These are phyloP conservation scores for Brassica cretica DNA, from an alignment of 345 rosid species.

Conservation along the genomic window DNA sequence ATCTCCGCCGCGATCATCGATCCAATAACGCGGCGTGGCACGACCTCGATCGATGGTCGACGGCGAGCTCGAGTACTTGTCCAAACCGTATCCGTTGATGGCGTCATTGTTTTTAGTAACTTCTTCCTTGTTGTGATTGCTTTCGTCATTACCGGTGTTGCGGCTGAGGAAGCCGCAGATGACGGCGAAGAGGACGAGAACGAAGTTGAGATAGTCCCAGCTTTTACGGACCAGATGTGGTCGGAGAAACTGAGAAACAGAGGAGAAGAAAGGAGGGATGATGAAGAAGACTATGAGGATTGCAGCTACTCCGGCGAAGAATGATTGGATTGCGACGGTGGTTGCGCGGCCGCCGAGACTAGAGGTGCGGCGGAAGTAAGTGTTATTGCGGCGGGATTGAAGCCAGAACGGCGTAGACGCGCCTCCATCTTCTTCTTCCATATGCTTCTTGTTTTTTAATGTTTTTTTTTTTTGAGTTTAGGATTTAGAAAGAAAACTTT, in stretches of 20 bases:
- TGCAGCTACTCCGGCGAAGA: constrained; percentile 52
- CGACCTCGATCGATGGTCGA: constrained; percentile 34
- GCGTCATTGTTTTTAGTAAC: not conserved
- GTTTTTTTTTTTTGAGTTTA: not conserved
- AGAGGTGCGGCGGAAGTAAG: constrained; percentile 40
- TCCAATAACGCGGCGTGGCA: constrained; percentile 49
- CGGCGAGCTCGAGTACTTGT: constrained; percentile 33
- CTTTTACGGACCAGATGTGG: constrained; percentile 67
- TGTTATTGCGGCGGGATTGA: constrained; percentile 42
- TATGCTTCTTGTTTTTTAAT: constrained; percentile 15
- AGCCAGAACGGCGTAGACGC: constrained; percentile 74
- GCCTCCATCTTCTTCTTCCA: constrained; percentile 65
- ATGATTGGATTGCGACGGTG: constrained; percentile 37
- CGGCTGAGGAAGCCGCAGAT: constrained; percentile 70
- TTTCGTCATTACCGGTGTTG: constrained; percentile 34
- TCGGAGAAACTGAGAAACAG: constrained; percentile 57
- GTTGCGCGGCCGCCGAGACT: constrained; percentile 29
- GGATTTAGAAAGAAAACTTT: constrained; percentile 18
- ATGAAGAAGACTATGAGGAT: constrained; percentile 46
- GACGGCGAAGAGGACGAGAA: constrained; percentile 75
- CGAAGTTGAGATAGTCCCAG: constrained; percentile 77
- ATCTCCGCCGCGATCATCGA: constrained; percentile 36
- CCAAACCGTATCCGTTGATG: constrained; percentile 25
- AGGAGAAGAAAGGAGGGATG: constrained; percentile 52
- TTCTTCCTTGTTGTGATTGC: constrained; percentile 28